Percentiles rank a stretch among this genome's conserved stretches.
phyloP scores from a whole-genome alignment of 495 filamentous ascomycete species.

The Talaromyces nanjingensis region DNA sequence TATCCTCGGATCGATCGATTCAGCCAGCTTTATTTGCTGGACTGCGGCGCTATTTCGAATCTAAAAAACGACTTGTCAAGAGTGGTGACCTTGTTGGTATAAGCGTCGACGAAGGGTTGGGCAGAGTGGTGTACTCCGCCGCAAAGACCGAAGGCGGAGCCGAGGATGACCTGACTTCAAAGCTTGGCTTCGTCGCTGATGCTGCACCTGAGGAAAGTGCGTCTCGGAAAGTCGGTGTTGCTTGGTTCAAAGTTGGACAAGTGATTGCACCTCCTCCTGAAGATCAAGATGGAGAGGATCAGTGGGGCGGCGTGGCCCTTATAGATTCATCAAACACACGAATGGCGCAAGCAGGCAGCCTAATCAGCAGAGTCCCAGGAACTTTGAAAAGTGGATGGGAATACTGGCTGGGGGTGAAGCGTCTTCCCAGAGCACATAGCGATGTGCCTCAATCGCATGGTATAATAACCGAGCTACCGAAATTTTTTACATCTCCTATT shows the following conservation, averaged over 20 bases:
- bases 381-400: constrained; percentile 70
- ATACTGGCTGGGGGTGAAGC: constrained; percentile 73
- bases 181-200: constrained; percentile 33
- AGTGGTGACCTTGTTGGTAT: constrained; percentile 83
- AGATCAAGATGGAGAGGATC: constrained; percentile 53
- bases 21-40: constrained; percentile 78
- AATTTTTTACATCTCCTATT: constrained; percentile 54
- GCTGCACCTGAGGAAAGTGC: constrained; percentile 12
- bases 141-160: constrained; percentile 49
- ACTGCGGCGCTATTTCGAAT: constrained; percentile 80
- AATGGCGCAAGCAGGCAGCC: constrained; percentile 81
- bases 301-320: constrained; percentile 76
- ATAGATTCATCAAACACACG: constrained; percentile 79
- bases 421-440: constrained; percentile 36
- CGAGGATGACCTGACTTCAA: constrained; percentile 55
- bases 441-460: constrained; percentile 34
- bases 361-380: constrained; percentile 68
- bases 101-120: constrained; percentile 74
- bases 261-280: constrained; percentile 51
- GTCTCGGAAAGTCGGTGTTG: constrained; percentile 52
- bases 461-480: constrained; percentile 36
- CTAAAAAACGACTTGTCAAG: constrained; percentile 67
- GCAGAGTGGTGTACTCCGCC: constrained; percentile 62
- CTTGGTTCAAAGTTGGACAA: constrained; percentile 83
- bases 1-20: constrained; percentile 75